Evolutionary conservation across 2,329 filamentous ascomycete genomes (phyloP).

Genomic region (Colletotrichum lini): DNA sequence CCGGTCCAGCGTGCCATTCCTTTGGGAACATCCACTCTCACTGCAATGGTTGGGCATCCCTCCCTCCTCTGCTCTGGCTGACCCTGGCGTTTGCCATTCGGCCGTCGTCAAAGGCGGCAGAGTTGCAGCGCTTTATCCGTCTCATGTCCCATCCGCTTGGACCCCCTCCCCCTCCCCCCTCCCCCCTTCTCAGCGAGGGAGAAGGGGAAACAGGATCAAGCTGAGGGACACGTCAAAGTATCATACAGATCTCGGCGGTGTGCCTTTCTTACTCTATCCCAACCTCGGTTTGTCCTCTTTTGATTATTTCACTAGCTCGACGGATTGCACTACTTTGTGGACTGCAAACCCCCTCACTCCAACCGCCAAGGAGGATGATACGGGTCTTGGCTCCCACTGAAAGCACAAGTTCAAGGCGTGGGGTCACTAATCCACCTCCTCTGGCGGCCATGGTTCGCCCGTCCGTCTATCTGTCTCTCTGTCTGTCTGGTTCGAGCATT

Average conservation of each 20-base stretch:
- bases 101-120: neutral
- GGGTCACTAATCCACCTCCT: conserved; percentile 24
- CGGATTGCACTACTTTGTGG: too few relatives aligned
- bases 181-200: neutral
- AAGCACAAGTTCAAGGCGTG: conserved; percentile 35
- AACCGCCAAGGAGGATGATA: conserved; percentile 24
- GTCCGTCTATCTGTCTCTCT: too few relatives aligned
- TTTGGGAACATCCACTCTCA: conserved; percentile 34
- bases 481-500: too few relatives aligned
- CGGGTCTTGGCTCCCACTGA: conserved; percentile 23
- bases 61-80: neutral
- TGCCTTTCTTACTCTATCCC: neutral
- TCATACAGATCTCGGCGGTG: neutral
- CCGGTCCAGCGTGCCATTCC: conserved; percentile 39
- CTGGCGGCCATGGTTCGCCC: neutral
- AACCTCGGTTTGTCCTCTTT: conserved; percentile 21
- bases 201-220: neutral
- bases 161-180: too few relatives aligned
- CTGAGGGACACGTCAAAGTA: too few relatives aligned
- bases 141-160: conserved; percentile 6
- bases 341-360: neutral
- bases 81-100: conserved; percentile 3
- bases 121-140: conserved; percentile 11
- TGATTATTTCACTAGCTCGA: neutral
- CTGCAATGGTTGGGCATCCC: conserved; percentile 14